phyloP scores from a whole-genome alignment of 2,329 filamentous ascomycete species.

The Sporothrix euskadiensis region DNA sequence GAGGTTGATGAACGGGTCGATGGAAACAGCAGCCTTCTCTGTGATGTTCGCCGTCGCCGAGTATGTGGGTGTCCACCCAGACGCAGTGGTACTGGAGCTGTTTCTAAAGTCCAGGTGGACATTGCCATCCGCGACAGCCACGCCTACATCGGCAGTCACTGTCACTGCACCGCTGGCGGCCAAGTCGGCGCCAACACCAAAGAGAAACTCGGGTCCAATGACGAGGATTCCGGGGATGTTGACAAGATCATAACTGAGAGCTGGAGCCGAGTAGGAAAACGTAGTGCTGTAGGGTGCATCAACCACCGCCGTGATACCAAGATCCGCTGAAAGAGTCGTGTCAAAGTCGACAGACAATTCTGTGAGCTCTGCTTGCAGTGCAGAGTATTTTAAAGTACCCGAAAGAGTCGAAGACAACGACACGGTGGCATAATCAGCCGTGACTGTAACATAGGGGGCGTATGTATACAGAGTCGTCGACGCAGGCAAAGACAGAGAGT shows the following conservation, averaged over 20 bases:
- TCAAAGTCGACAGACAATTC: conserved; percentile 48
- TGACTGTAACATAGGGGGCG: conserved; percentile 40
- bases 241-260: conserved; percentile 43
- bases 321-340: conserved; percentile 41
- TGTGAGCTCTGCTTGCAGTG: conserved; percentile 39
- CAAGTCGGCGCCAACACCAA: conserved; percentile 24
- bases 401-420: conserved; percentile 44
- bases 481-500: conserved; percentile 31
- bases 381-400: conserved; percentile 46
- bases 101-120: conserved; percentile 39
- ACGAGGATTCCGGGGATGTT: conserved; percentile 45
- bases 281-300: conserved; percentile 40
- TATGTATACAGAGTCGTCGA: conserved; percentile 32
- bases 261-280: conserved; percentile 42
- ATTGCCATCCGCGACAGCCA: conserved; percentile 28
- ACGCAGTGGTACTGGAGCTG: conserved; percentile 15
- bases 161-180: conserved; percentile 12
- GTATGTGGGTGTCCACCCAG: conserved; percentile 34
- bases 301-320: conserved; percentile 43
- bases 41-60: conserved; percentile 31
- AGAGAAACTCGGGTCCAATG: conserved; percentile 27
- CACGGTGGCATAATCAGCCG: conserved; percentile 42
- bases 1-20: conserved; percentile 35
- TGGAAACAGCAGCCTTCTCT: conserved; percentile 33
- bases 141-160: background rate